Percentiles rank a stretch among this genome's conserved stretches.
phyloP scores from a whole-genome alignment of 176 grass and related monocot genomes.

The Carex cristatella region DNA sequence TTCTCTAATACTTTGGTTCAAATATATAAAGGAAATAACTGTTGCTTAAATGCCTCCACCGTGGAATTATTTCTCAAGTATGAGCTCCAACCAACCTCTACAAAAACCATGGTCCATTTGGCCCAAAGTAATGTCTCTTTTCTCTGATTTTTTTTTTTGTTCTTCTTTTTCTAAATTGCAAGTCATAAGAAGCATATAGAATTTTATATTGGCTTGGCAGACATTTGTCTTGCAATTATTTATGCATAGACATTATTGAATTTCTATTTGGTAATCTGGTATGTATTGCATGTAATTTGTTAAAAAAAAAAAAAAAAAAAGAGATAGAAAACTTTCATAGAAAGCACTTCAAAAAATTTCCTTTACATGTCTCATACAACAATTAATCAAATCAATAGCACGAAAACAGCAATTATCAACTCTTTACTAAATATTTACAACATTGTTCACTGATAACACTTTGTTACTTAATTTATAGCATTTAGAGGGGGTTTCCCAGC shows the following conservation, averaged over 20 bases:
- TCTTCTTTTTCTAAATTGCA: background rate
- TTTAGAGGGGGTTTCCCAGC: constrained; percentile 42
- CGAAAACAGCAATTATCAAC: background rate
- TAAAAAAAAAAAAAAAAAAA: background rate
- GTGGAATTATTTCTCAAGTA: constrained; percentile 62
- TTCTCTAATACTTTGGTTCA: background rate
- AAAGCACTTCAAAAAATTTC: background rate
- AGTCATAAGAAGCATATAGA: background rate
- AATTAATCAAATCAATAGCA: background rate
- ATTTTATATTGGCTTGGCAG: background rate
- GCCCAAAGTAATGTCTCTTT: constrained; percentile 48
- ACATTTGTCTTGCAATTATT: background rate
- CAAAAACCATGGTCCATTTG: constrained; percentile 69
- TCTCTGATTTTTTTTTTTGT: background rate
- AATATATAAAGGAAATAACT: constrained; percentile 39
- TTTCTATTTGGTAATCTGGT: background rate
- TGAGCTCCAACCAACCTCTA: constrained; percentile 69
- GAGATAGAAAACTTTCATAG: background rate
- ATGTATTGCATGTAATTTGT: background rate
- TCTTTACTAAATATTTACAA: background rate
- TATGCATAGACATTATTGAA: background rate
- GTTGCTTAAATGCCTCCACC: constrained; percentile 65
- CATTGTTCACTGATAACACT: background rate
- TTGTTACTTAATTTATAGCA: constrained; percentile 29
- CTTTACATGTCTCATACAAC: background rate